These are phyloP conservation scores for Alisma plantagoaquatica DNA, from an alignment of 106 monocot species.

Conservation along the genomic window DNA sequence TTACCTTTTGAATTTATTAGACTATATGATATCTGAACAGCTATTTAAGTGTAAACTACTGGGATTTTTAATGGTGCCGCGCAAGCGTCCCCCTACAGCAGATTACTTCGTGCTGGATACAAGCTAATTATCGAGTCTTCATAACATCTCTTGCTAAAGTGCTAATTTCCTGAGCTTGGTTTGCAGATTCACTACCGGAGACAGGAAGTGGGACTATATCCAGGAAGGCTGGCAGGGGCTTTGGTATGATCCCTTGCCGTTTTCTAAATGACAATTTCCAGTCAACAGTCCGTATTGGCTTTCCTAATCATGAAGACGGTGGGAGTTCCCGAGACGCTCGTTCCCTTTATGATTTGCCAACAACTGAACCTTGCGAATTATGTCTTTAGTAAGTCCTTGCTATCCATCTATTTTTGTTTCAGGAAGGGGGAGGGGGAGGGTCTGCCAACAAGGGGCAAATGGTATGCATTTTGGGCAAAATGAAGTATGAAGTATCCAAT, in stretches of 20 bases:
- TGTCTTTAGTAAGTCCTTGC: slow-evolving; percentile 30
- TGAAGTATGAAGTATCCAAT: too few relatives aligned
- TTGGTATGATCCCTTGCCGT: slow-evolving; percentile 42
- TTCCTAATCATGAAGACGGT: slow-evolving; percentile 5
- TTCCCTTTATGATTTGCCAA: slow-evolving; percentile 30
- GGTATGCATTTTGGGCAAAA: too few relatives aligned
- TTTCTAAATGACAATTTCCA: slow-evolving; percentile 10
- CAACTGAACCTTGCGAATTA: slow-evolving; percentile 15
- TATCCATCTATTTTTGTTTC: neutral
- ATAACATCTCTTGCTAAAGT: neutral
- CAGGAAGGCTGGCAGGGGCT: slow-evolving; percentile 33
- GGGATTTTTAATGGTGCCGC: neutral
- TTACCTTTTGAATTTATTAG: too few relatives aligned
- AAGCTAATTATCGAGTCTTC: neutral
- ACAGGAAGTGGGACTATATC: slow-evolving; percentile 21
- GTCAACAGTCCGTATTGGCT: neutral
- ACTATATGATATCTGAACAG: too few relatives aligned
- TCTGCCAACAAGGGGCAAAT: too few relatives aligned
- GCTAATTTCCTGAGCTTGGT: neutral
- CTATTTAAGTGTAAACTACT: neutral
- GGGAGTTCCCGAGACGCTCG: slow-evolving; percentile 15
- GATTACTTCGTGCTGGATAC: neutral
- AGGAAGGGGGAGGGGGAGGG: too few relatives aligned
- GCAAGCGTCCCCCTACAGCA: neutral
- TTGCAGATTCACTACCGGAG: slow-evolving; percentile 12